Evolutionary conservation across 352 stramenopile genomes (phyloP), one percentile per base, ranked within the genome.

Genomic region (Albugo candida): DNA sequence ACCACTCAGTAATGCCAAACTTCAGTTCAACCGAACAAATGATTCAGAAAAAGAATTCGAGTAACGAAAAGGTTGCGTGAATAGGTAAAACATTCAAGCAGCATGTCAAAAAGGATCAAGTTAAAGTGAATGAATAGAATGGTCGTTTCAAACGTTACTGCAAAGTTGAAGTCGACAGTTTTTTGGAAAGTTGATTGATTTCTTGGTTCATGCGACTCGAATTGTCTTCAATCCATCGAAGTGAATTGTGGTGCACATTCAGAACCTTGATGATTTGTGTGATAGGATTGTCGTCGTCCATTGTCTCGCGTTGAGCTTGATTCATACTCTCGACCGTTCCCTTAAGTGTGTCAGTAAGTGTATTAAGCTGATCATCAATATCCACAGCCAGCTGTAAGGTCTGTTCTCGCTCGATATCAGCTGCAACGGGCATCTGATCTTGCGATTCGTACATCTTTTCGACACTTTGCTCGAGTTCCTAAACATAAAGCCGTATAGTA

Each of bases 181-280:
- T 82, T 47, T 63, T 56, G 38, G 70, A 73, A 34, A 86, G 48
- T 42, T 81, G 67, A 35, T 58, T 56, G 38, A 86, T 67, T 39
- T 83, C 74, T 39, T 61, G 53, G 58, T 71, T 81, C 60, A 86
- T 81, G 21, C 56, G 64, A 34, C 57, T 56, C 14, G 78, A 66
- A 58, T 77, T 88, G 45, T 59, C 55, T 55, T 91, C 78, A 53
- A 91, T 75, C 78, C 78, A 91, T 49, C 85, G 64, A 13, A 91
- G 64, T 43, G 78, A 91, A 64, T 85, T 82, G 62, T 91, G 75
- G 65, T 91, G 78, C 43, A 91, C 78, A 42, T 91, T 91, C 5
- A 91, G 67, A 40, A 91, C 73, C 56, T 88, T 91, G 64, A 91
- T 82, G 62, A 91, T 85, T 61, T 91, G 78, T 50, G 83, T 73